A percentile compares a stretch with the other conserved stretches of the same genome.
Evolutionary conservation across 1,284 basidiomycete species (phyloP).

Genomic region (Apiotrichum veenhuisii): DNA sequence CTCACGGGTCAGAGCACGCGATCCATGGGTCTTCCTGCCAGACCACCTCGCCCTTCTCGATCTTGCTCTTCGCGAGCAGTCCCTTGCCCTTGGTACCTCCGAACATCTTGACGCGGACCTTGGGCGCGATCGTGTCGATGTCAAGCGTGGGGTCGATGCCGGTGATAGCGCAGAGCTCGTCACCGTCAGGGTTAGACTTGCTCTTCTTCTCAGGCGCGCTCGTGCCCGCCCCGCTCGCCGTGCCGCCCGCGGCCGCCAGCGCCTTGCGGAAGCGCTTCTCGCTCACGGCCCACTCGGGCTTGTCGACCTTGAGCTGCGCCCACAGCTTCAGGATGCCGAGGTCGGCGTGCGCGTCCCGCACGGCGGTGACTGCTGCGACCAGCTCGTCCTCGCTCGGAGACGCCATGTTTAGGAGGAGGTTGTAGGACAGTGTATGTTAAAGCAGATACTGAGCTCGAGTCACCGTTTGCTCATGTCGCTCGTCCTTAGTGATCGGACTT

Average conservation of each 20-base stretch:
- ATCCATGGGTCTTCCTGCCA: conserved; percentile 67
- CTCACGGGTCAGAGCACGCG: conserved; percentile 43
- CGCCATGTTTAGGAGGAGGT: too few relatives aligned
- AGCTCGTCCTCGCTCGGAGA: conserved; percentile 53
- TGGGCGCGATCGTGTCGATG: conserved; percentile 59
- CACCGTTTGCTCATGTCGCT: too few relatives aligned
- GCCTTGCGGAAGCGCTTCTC: conserved; percentile 74
- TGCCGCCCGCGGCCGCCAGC: conserved; percentile 29
- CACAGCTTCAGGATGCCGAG: conserved; percentile 70
- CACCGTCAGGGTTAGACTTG: conserved; percentile 29
- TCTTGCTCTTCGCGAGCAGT: conserved; percentile 64
- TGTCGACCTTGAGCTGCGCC: conserved; percentile 57
- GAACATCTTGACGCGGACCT: conserved; percentile 67
- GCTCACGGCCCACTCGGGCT: conserved; percentile 69
- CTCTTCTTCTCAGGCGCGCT: conserved; percentile 22
- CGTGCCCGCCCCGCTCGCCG: conserved; percentile 7
- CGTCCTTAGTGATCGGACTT: too few relatives aligned
- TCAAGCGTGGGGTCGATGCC: conserved; percentile 65
- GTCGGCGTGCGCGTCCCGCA: conserved; percentile 58
- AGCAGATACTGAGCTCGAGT: background rate
- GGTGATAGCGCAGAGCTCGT: conserved; percentile 57
- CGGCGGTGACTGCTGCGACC: conserved; percentile 45
- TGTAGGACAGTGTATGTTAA: background rate
- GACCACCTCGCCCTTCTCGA: conserved; percentile 66
- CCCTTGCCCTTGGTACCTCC: conserved; percentile 74